These are phyloP conservation scores for Sarocladiaceae sp. DNA, from an alignment of 2,329 filamentous ascomycete genomes.

Conservation along the genomic window DNA sequence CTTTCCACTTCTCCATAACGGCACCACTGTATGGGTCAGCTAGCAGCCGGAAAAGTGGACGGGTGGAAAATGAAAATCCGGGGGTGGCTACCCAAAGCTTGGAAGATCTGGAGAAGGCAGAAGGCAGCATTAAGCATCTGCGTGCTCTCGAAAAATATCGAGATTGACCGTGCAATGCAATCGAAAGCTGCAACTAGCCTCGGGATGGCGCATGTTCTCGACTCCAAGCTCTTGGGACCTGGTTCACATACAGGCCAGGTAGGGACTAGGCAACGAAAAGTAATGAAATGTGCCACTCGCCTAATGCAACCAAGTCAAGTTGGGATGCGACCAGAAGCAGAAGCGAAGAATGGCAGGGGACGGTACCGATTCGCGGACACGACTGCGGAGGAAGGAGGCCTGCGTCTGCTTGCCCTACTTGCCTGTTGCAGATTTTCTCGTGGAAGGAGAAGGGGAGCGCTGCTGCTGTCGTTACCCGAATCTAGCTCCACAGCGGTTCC, in stretches of 20 bases:
- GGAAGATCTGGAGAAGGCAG: not conserved
- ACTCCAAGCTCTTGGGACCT: not conserved
- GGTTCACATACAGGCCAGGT: too few species aligned
- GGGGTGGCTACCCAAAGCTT: conserved; percentile 1
- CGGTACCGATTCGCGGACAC: not conserved
- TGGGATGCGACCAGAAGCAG: too few species aligned
- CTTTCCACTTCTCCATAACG: not conserved
- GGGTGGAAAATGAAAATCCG: not conserved
- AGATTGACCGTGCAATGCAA: too few species aligned
- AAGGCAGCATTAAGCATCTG: not conserved
- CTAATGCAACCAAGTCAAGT: too few species aligned
- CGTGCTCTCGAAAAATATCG: too few species aligned
- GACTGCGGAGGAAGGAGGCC: not conserved
- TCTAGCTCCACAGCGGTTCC: not conserved
- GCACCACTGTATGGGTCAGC: not conserved
- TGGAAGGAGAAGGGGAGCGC: not conserved
- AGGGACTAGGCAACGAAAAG: too few species aligned
- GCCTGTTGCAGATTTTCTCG: not conserved
- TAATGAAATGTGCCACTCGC: too few species aligned
- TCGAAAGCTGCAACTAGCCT: not conserved
- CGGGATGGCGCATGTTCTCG: not conserved
- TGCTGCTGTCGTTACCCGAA: not conserved
- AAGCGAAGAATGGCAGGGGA: not conserved
- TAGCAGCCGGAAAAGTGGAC: not conserved
- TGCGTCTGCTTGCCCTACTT: not conserved